Evolutionary conservation across 768 basidiomycete genomes (phyloP).

Genomic region (Termitomyces bulborhizus): DNA sequence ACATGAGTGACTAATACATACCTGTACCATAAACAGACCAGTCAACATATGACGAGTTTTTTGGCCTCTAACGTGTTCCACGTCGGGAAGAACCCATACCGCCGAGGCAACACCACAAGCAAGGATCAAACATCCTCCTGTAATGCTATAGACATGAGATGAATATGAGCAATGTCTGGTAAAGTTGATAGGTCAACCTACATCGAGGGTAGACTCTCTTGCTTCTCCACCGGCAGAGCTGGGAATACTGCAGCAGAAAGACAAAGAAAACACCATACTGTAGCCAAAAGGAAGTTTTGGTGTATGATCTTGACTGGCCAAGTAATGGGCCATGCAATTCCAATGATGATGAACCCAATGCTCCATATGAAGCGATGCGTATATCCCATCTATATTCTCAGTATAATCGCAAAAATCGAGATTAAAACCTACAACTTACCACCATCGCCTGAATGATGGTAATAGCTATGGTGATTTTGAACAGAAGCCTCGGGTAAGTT

Average conservation of each 20-base stretch:
- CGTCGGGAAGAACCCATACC: background rate
- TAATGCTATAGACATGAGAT: slow-evolving; percentile 23
- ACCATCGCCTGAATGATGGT: slow-evolving; percentile 62
- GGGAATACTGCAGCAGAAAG: slow-evolving; percentile 59
- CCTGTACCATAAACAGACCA: slow-evolving; percentile 15
- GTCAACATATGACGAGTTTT: slow-evolving; percentile 3
- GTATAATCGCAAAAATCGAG: background rate
- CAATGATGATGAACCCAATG: slow-evolving; percentile 52
- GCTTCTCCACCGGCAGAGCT: slow-evolving; percentile 63
- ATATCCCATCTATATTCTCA: slow-evolving; percentile 51
- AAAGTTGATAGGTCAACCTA: slow-evolving; percentile 25
- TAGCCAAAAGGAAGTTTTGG: slow-evolving; percentile 18
- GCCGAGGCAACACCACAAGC: slow-evolving; percentile 22
- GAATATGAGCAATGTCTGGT: background rate
- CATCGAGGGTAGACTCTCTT: slow-evolving; percentile 57
- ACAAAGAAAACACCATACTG: slow-evolving; percentile 45
- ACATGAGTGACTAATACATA: slow-evolving; percentile 1
- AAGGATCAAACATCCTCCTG: slow-evolving; percentile 45
- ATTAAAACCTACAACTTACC: slow-evolving; percentile 33
- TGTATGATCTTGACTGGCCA: slow-evolving; percentile 34
- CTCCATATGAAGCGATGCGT: slow-evolving; percentile 70
- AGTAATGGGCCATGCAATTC: slow-evolving; percentile 57
- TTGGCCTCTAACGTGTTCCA: slow-evolving; percentile 4
- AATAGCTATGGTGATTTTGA: slow-evolving; percentile 28
- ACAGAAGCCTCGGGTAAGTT: slow-evolving; percentile 11